Base-by-base conservation (phyloP, 306 rosid genomes). In the Hylodesmum podocarpum region DNA sequence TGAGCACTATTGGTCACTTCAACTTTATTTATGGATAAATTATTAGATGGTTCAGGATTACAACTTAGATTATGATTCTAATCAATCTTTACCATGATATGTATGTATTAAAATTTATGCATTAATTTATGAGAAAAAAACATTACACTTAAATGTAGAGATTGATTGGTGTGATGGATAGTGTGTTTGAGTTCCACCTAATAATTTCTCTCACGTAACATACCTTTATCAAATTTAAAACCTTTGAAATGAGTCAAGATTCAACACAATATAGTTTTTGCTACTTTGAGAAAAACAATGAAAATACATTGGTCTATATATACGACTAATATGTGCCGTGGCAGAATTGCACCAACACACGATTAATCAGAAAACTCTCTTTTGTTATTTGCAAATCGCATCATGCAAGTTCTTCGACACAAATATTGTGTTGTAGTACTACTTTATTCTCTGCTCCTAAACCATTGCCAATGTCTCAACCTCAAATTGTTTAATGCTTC, bases 391-490 rank as follows among this genome's bases (percentile, higher is more conserved):
- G 14, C 8, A 33, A 55, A 55, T 55, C 65, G 0, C 39, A 73
- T 24, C 18, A 80, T 80, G 84, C 10, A 25, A 27, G 6, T 44
- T 72, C 57, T 62, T 57, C 28, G 19, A 27, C 8, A 22, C 55
- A 29, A 16, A 2, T 51, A 16, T 7, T 63, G 11, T 5, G 54
- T 73, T 43, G 46, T 34, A 54, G 1, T 39, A 27, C 3, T 39
- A 27, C 3, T 80, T 12, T 16, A 1, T 44, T 73, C 46, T 33
- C 39, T 80, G 24, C 6, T 65, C 15, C 9, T 65, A 9, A 83
- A 46, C 83, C 84, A 83, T 53, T 66, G 73, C 27, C 64, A 36
- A 70, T 66, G 89, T 76, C 24, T 83, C 54, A 66, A 85, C 18
- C 87, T 82, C 6, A 85, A 78, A 22, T 12, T 8, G 2, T 29